Evolutionary conservation across 176 grass and related monocot genomes (phyloP), one percentile per base, ranked within the genome.

Genomic region (Lolium perenne): DNA sequence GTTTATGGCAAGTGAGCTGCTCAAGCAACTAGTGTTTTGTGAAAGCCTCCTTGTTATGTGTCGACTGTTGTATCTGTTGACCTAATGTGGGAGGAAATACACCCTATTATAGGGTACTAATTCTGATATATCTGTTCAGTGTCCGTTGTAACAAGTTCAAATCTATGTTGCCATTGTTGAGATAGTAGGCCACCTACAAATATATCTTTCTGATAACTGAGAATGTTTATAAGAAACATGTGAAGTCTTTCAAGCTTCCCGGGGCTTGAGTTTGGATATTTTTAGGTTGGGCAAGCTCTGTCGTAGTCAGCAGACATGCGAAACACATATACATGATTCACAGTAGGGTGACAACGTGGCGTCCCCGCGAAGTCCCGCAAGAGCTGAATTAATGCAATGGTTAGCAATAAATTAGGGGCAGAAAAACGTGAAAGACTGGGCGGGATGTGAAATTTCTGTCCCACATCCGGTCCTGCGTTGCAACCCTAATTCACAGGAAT

Each of bases 41-140:
- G 58, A 51, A 78, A 45, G 14, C 6, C 13, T 87, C 10, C 21
- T 46, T 68, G 14, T 66, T 56, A 54, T 49, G 5, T 38, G 32
- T 49, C 71, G 29, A 35, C 68, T 85, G 71, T 17, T 59, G 68
- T 80, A 88, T 49, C 49, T 1, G 9, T 70, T 40, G 79, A 55
- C 74, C 17, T 11, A 29, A n/a, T 56, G 15, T 25, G 3, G n/a
- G 9, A 38, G 43, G 50, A n/a, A 67, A 70, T 57, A 68, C 67
- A 22, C 18, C n/a, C 35, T 68, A 29, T 35, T 17, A 5, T 12
- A 75, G 75, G 82, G 26, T 74, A 63, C 76, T 38, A 56, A 65
- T 21, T 73, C 32, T 89, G 45, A 41, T 38, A 6, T 70, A 51
- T 60, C 17, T 61, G 40, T 72, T 64, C 23, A 29, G 1, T 82